Base-by-base conservation (phyloP, 2,329 filamentous ascomycete genomes). In the Aspergillus sp. region DNA sequence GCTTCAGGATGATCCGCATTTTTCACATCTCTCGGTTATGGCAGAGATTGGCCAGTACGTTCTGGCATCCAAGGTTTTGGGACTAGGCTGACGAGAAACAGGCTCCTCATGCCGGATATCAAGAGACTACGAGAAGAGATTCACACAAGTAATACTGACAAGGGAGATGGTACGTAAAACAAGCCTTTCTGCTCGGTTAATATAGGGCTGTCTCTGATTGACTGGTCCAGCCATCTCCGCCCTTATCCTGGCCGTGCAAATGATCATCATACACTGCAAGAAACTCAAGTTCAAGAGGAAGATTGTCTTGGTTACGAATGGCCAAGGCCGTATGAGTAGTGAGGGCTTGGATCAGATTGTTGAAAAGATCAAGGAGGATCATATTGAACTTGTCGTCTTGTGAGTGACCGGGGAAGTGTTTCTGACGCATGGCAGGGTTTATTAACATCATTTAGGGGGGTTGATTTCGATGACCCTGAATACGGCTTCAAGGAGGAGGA, bases 401-500 rank as follows among this genome's bases (percentile, higher is more conserved):
- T 89, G 66, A 66, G 85, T 76, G 29, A 8, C 19, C 29, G 26
- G 4, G 51, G 2, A 29, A 5, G 1, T 4, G 2, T 5, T 12
- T 1, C 4, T 27, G 29, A 30, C 9, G 26, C 5, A 19, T 19
- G 19, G 19, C 19, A 19, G 19, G 19, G 19, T 34, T 35, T 40
- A 41, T 63, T 70, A 64, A 66, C 48, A 26, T 30, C 29, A 26
- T 39, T 3, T 48, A 90, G 85, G 45, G 93, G 93, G 9, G 80
- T 94, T 12, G 93, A 98, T 64, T 97, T 98, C 66, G 89, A 98
- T 62, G 89, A 96, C 63, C 64, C 80, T 1, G 89, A 94, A 2
- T 95, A 85, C 61, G 90, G 90, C 38, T 86, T 88, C 62, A 94
- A 94, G 65, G 91, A 97, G 69, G 89, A 96, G 64, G 80, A 86